phyloP scores from a whole-genome alignment of 768 basidiomycete genomes.

The Hypholoma sublateritium region DNA sequence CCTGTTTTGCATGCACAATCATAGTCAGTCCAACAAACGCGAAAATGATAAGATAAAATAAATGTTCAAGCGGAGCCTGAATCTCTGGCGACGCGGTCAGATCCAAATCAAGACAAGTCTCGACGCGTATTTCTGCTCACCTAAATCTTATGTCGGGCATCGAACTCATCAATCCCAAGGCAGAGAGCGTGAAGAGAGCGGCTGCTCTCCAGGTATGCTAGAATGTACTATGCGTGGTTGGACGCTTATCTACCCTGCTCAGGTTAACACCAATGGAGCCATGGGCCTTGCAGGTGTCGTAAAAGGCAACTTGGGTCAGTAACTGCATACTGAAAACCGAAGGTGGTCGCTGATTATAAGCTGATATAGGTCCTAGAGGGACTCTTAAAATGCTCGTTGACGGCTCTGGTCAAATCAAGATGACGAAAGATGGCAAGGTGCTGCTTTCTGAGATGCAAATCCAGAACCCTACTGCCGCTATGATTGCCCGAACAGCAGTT shows the following conservation, averaged over 20 bases:
- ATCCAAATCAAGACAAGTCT: slow-evolving; percentile 18
- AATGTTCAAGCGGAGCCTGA: slow-evolving; percentile 28
- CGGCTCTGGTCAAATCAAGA: slow-evolving; percentile 97
- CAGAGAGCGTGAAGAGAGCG: slow-evolving; percentile 87
- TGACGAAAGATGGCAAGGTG: slow-evolving; percentile 99
- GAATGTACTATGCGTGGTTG: not conserved
- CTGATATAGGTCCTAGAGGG: slow-evolving; percentile 79
- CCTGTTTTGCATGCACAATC: not conserved
- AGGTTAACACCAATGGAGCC: slow-evolving; percentile 93
- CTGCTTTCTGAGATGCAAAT: slow-evolving; percentile 99
- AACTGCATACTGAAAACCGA: slow-evolving; percentile 12
- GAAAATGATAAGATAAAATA: slow-evolving; percentile 15
- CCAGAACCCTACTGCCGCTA: slow-evolving; percentile 97
- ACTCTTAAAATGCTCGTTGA: slow-evolving; percentile 99
- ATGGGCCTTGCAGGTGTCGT: slow-evolving; percentile 98
- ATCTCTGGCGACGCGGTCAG: slow-evolving; percentile 20
- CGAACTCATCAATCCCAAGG: slow-evolving; percentile 96
- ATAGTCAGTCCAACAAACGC: too few species aligned
- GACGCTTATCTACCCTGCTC: slow-evolving; percentile 16
- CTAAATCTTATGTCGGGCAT: slow-evolving; percentile 63
- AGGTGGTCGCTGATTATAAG: not conserved
- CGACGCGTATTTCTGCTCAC: slow-evolving; percentile 28
- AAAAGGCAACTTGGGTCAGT: slow-evolving; percentile 90
- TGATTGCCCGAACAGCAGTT: slow-evolving; percentile 98
- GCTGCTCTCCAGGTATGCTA: slow-evolving; percentile 82